Conservation (phyloP, 805 yeast species). For the Kazachstania taianensis region DNA sequence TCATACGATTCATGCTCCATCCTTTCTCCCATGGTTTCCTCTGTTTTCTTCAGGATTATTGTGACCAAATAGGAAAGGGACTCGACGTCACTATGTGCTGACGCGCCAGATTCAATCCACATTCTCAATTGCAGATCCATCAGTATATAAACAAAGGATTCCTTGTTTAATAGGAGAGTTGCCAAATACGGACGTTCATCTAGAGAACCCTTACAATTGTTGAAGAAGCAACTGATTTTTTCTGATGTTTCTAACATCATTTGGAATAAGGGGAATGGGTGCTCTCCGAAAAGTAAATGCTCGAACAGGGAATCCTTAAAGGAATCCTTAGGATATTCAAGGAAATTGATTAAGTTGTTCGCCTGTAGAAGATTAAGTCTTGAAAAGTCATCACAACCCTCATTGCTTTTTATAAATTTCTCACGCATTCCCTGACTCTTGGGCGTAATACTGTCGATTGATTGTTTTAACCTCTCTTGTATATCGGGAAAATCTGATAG, state of each 20-base stretch:
- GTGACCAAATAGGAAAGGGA: constrained; percentile 41
- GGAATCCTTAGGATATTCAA: constrained; percentile 46
- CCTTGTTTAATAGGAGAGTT: constrained; percentile 32
- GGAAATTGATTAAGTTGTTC: constrained; percentile 44
- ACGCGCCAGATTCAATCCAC: constrained; percentile 48
- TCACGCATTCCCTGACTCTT: constrained; percentile 1
- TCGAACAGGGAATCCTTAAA: constrained; percentile 56
- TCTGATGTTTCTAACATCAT: constrained; percentile 30
- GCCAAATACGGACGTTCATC: constrained; percentile 31
- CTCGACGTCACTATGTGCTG: constrained; percentile 43
- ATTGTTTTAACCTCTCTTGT: constrained; percentile 1
- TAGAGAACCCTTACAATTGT: constrained; percentile 6
- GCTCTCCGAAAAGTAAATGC: constrained; percentile 52
- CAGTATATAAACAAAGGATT: constrained; percentile 43
- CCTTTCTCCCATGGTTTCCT: constrained; percentile 5
- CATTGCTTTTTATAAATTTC: constrained; percentile 8
- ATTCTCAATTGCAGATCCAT: constrained; percentile 48
- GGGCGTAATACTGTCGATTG: constrained; percentile 3
- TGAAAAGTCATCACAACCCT: constrained; percentile 6
- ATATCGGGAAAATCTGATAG: constrained; percentile 11
- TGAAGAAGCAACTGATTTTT: constrained; percentile 20
- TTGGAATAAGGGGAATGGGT: constrained; percentile 39
- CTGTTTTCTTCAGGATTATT: constrained; percentile 26
- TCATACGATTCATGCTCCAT: constrained; percentile 8
- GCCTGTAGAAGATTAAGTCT: constrained; percentile 34